Conservation (phyloP, 2,329 filamentous ascomycete genomes). For the Thelonectria blattea region DNA sequence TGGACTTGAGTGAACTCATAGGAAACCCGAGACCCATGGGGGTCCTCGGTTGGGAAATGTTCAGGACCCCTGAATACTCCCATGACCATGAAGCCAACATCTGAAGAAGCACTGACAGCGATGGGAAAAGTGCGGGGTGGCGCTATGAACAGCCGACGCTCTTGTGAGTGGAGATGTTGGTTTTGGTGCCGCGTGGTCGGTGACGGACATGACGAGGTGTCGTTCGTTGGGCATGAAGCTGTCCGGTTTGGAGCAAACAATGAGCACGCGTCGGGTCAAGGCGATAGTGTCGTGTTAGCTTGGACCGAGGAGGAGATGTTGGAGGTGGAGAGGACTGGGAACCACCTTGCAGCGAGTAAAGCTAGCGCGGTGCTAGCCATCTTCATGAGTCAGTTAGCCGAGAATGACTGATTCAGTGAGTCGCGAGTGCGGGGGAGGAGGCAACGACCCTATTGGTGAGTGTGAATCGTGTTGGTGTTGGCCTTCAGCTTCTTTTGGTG, state of each 20-base stretch:
- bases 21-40: background rate
- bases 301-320: constrained; percentile 1
- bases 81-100: background rate
- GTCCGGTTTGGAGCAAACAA: constrained; percentile 6
- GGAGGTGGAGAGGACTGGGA: constrained; percentile 15
- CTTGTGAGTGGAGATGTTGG: background rate
- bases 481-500: background rate
- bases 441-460: background rate
- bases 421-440: constrained; percentile 4
- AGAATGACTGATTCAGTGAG: constrained; percentile 17
- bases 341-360: constrained; percentile 9
- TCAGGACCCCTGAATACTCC: background rate
- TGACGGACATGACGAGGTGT: background rate
- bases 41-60: background rate
- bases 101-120: background rate
- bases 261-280: background rate
- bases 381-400: constrained; percentile 14
- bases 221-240: constrained; percentile 1
- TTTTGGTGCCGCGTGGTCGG: background rate
- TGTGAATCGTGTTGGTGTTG: background rate
- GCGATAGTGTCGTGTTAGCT: constrained; percentile 17
- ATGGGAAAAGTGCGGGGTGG: background rate
- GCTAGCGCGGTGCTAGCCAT: constrained; percentile 5
- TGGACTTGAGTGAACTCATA: background rate
- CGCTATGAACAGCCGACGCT: background rate